Evolutionary conservation across 164 flowering plant genomes (phyloP).

Genomic region (Vitis rupestris): DNA sequence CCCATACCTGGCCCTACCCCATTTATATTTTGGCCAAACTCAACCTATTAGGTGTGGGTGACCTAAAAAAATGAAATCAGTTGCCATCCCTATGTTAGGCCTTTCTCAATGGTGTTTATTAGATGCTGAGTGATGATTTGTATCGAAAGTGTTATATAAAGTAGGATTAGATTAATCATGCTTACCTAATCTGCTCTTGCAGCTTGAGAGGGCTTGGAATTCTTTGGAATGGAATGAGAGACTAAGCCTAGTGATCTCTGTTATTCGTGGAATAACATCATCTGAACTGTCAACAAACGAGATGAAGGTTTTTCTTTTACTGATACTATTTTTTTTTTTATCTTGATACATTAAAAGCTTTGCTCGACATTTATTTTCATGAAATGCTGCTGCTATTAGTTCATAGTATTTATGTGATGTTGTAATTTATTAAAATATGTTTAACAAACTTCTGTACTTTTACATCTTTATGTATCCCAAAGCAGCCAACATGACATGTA

Average conservation of each 20-base stretch:
- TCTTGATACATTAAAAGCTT: neutral
- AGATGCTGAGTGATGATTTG: too few relatives aligned
- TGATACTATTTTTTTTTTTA: neutral
- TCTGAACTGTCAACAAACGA: conserved; percentile 36
- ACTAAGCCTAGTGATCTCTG: conserved; percentile 48
- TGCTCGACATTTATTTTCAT: neutral
- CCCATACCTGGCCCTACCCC: too few relatives aligned
- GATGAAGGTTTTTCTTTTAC: conserved; percentile 45
- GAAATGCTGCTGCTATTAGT: neutral
- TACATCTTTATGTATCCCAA: too few relatives aligned
- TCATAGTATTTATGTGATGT: too few relatives aligned
- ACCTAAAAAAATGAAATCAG: too few relatives aligned
- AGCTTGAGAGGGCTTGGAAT: conserved; percentile 96
- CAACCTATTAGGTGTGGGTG: too few relatives aligned
- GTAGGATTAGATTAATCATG: neutral
- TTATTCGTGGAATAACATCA: conserved; percentile 70
- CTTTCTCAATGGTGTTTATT: neutral
- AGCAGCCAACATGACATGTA: too few relatives aligned
- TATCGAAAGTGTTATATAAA: too few relatives aligned
- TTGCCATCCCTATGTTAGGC: neutral
- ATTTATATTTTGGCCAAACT: too few relatives aligned
- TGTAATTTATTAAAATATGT: too few relatives aligned
- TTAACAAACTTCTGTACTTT: too few relatives aligned
- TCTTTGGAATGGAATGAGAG: conserved; percentile 77
- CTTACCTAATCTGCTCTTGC: conserved; percentile 18